These are phyloP conservation scores for Neurospora tetrasperma DNA, from an alignment of 495 filamentous ascomycete species.

Conservation along the genomic window DNA sequence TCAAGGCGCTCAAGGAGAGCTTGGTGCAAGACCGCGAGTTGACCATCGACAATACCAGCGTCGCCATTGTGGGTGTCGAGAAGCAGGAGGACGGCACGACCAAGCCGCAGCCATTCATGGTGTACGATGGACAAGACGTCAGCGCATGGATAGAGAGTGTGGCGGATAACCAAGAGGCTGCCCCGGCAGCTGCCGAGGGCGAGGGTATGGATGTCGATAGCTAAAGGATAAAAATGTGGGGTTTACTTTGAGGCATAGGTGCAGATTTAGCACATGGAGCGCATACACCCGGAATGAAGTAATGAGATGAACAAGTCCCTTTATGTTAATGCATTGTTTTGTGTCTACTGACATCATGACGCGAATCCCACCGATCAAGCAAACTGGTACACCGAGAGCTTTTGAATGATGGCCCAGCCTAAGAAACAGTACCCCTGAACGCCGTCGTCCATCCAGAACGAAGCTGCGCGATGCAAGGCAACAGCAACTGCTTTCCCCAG, in stretches of 20 bases:
- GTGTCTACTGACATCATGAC: neutral
- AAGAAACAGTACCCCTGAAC: neutral
- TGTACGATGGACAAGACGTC: conserved; percentile 84
- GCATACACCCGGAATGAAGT: neutral
- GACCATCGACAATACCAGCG: conserved; percentile 89
- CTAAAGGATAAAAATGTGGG: conserved; percentile 12
- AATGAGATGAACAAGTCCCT: neutral
- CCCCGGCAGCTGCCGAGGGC: conserved; percentile 33
- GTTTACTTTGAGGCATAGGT: neutral
- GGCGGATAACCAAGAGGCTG: conserved; percentile 46
- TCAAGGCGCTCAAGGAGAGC: conserved; percentile 89
- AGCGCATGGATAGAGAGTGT: conserved; percentile 63
- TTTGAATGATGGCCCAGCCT: neutral
- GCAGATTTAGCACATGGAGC: neutral
- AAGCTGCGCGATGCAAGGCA: neutral
- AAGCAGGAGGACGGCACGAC: conserved; percentile 34
- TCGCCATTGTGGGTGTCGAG: conserved; percentile 65
- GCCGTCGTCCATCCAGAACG: neutral
- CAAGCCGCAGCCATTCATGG: conserved; percentile 71
- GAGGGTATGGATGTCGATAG: conserved; percentile 77
- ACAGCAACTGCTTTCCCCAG: neutral
- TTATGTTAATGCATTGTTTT: neutral
- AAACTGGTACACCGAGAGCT: neutral
- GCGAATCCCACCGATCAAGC: neutral
- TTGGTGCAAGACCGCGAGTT: conserved; percentile 94